Evolutionary conservation across 2,329 filamentous ascomycete genomes (phyloP), one percentile per base, ranked within the genome.

Genomic region (Xylaria sp.): DNA sequence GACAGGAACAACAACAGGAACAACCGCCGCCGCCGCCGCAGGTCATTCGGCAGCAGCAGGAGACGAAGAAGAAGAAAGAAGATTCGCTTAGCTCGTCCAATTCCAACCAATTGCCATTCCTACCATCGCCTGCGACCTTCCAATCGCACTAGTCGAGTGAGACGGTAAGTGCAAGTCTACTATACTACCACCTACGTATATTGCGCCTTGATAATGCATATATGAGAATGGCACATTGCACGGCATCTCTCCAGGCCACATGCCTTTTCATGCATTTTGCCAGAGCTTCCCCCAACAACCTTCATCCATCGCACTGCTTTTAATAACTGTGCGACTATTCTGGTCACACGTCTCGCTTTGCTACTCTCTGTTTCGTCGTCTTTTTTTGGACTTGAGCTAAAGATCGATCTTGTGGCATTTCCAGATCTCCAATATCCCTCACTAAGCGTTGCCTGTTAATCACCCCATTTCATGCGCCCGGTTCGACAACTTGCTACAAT

Each of bases 341-440:
- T 18, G 45, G 26, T 39, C 41, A 42, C 21, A 44, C 42, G 5
- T 51, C 44, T 47, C 29, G 18, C 47, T 52, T 37, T 46, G 26
- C 47, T 44, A 42, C 20, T 41, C 26, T 55, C 45, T 38, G 37
- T 44, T 55, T 48, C 44, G 37, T 57, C 39, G 29, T 50, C 44
- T 54, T 56, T 63, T 66, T 62, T 56, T 60, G 60, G 61, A 59
- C 62, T 52, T 61, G 65, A 64, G 61, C 65, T 66, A 56, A 67
- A 44, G 52, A 43, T 22, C 19, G 52, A 43, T 22, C 19, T 59
- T 56, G 49, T 53, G 54, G 59, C 56, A 48, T 54, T 60, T 60
- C 54, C 49, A 67, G 61, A 57, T 57, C 59, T 45, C 48, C 52
- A 57, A 52, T 56, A 60, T 57, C 48, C 50, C 56, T 60, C 58